Base-by-base conservation (phyloP, 305 asterid species). In the Solanum hybrid region DNA sequence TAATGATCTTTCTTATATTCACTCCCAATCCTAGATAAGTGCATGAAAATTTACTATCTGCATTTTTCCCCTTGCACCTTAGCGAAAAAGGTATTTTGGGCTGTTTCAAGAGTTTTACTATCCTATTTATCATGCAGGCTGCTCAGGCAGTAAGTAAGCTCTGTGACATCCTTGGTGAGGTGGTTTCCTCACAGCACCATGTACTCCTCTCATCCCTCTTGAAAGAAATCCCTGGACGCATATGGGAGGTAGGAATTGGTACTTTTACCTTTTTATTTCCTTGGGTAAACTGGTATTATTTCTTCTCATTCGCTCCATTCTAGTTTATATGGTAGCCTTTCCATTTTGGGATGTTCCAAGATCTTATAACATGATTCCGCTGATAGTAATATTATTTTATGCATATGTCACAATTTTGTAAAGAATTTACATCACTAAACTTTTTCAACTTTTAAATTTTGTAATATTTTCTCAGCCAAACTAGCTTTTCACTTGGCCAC, bases 201-300 rank as follows among this genome's bases (percentile, higher is more conserved):
- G 88, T 93, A 89, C 91, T 97, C 94, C 95, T 97, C 88, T 89
- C 91, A 87, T 94, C 98, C 90, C 96, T 97, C 86, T 92, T 95
- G 98, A 95, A 95, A 93, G 99, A 97, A 94, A 90, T 97, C 89
- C 98, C 98, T 69, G 99, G 98, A 72, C 99, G 99, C 91, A 91
- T 96, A 80, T 97, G 99, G 99, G 99, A 97, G 98, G 99, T 97
- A 95, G 37, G 89, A 76, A 82, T 90, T 64, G 32, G 6, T 19
- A 26, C 10, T 24, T 45, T 34, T 80, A 29, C 3, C 31, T 31
- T 79, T n/a, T 37, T 13, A 1, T 64, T 32, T 36, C 56, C 66
- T 88, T 71, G 88, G 29, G 22, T 24, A 78, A 72, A 87, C 85
- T 73, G 75, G 76, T 26, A 40, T 73, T 27, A 9, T 71, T 37